Evolutionary conservation across 2,329 filamentous ascomycete genomes (phyloP).

Genomic region (Exophiala phaeomuriformis): DNA sequence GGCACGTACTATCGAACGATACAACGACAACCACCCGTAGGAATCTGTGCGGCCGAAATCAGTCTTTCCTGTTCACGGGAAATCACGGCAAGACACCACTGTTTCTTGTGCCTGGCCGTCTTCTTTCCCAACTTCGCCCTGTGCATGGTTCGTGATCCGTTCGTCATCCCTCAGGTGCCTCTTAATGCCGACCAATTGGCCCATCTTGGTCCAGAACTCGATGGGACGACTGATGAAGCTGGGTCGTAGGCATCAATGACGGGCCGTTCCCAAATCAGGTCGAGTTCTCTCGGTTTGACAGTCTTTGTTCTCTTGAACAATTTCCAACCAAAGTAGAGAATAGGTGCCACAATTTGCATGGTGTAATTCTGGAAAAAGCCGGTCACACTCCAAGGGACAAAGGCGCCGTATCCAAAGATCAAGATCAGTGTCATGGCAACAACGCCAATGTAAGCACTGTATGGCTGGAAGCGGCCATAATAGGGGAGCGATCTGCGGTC

Average conservation of each 20-base stretch:
- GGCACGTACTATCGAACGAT: too few relatives aligned
- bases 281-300: conserved; percentile 48
- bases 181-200: conserved; percentile 45
- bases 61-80: too few relatives aligned
- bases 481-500: conserved; percentile 53
- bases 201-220: conserved; percentile 51
- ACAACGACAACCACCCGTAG: too few relatives aligned
- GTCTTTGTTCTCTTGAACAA: conserved; percentile 52
- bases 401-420: conserved; percentile 46
- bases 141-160: not conserved
- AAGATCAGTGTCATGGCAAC: conserved; percentile 42
- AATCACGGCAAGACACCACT: too few relatives aligned
- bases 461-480: conserved; percentile 60
- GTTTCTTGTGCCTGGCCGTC: too few relatives aligned
- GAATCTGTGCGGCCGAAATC: too few relatives aligned
- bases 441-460: conserved; percentile 58
- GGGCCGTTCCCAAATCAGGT: conserved; percentile 57
- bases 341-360: conserved; percentile 49
- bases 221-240: conserved; percentile 44
- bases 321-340: conserved; percentile 57
- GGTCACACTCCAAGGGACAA: conserved; percentile 37
- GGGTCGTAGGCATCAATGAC: conserved; percentile 52
- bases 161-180: not conserved
- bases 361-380: conserved; percentile 49
- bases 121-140: too few relatives aligned